Percentiles rank a stretch among this genome's conserved stretches.
Conservation (phyloP, 805 yeast species). For the Wickerhamiella alocasiicola region DNA sequence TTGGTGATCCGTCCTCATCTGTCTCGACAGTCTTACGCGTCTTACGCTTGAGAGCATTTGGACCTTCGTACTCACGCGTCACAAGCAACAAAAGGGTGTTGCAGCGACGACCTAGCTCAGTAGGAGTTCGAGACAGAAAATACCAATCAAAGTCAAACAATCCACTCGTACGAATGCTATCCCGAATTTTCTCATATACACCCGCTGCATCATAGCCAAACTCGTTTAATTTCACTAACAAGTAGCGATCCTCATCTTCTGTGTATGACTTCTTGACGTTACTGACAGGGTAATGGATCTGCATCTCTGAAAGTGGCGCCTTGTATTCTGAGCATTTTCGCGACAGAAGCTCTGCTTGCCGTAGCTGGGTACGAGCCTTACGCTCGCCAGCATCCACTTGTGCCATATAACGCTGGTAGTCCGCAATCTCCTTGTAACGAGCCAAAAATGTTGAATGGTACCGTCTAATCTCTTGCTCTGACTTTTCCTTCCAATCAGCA, state of each 20-base stretch:
- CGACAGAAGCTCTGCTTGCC: slow-evolving; percentile 68
- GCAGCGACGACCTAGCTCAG: slow-evolving; percentile 75
- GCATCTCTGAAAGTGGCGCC: slow-evolving; percentile 67
- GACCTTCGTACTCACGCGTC: slow-evolving; percentile 50
- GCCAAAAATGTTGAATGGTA: slow-evolving; percentile 75
- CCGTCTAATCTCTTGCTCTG: slow-evolving; percentile 60
- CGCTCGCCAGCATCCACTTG: slow-evolving; percentile 88
- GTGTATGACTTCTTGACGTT: slow-evolving; percentile 57
- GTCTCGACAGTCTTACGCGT: slow-evolving; percentile 16
- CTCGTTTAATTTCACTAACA: slow-evolving; percentile 62
- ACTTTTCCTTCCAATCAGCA: slow-evolving; percentile 46
- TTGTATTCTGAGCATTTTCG: slow-evolving; percentile 56
- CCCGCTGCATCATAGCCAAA: slow-evolving; percentile 70
- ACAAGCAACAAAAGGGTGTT: slow-evolving; percentile 64
- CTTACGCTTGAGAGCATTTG: slow-evolving; percentile 24
- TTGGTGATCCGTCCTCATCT: neutral
- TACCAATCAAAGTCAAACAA: slow-evolving; percentile 78
- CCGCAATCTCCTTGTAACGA: slow-evolving; percentile 65
- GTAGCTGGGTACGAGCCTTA: slow-evolving; percentile 44
- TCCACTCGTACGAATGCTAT: slow-evolving; percentile 55
- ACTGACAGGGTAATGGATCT: slow-evolving; percentile 60
- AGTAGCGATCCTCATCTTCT: slow-evolving; percentile 81
- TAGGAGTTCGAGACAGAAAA: slow-evolving; percentile 62
- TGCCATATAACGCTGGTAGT: slow-evolving; percentile 68
- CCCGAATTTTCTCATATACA: slow-evolving; percentile 62